phyloP scores from a whole-genome alignment of 129 eudicot genomes.

The Centaurea solstitialis region DNA sequence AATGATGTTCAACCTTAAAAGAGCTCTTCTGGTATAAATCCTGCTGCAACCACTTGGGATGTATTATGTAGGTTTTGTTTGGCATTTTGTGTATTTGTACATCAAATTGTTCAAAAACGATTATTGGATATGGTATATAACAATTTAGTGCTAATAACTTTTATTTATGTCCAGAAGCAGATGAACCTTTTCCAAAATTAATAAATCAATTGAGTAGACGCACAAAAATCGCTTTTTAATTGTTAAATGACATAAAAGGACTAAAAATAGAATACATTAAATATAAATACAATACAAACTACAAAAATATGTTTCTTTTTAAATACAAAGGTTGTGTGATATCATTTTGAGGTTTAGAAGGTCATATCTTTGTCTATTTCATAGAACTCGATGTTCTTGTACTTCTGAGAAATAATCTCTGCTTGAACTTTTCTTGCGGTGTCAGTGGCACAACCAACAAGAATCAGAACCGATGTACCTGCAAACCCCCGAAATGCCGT shows the following conservation, averaged over 20 bases:
- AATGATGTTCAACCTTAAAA: neutral
- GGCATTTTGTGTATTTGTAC: neutral
- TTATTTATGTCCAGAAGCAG: neutral
- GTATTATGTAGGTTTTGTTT: neutral
- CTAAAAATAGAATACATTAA: conserved; percentile 4
- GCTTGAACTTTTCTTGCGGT: conserved; percentile 98
- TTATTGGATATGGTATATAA: neutral
- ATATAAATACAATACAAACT: conserved; percentile 23
- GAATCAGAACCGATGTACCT: conserved; percentile 95
- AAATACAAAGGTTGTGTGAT: conserved; percentile 6
- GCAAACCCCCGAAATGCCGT: conserved; percentile 97
- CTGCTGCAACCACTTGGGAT: neutral
- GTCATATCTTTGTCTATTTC: conserved; percentile 61
- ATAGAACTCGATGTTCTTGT: conserved; percentile 91
- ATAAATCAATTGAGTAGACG: no score
- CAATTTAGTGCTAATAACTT: neutral
- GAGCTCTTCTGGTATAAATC: neutral
- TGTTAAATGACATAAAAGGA: neutral
- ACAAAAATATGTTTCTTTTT: neutral
- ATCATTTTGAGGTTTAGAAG: conserved; percentile 13
- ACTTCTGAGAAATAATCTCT: conserved; percentile 93
- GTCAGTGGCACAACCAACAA: conserved; percentile 98
- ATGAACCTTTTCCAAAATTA: no score
- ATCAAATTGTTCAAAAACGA: neutral
- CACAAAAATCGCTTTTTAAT: neutral